These are phyloP conservation scores for Hypsizygus marmoreus DNA, from an alignment of 768 basidiomycete genomes.

Conservation along the genomic window DNA sequence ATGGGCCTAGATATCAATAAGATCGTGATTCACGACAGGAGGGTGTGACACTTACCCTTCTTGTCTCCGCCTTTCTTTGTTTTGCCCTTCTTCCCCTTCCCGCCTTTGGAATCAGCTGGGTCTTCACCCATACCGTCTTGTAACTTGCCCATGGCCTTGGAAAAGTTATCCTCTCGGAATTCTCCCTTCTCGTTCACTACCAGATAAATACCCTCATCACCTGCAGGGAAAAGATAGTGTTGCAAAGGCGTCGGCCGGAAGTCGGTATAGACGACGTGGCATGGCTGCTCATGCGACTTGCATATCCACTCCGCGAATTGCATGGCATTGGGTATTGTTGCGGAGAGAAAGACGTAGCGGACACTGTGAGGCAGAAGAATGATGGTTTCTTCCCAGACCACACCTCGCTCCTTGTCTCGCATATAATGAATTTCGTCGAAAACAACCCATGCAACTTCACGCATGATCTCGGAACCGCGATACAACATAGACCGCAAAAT, in stretches of 20 bases:
- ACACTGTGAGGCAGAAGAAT: constrained; percentile 96
- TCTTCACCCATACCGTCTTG: constrained; percentile 86
- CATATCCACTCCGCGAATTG: constrained; percentile 99
- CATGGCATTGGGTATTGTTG: constrained; percentile 99
- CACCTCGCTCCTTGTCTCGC: constrained; percentile 98
- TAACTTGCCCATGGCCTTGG: constrained; percentile 94
- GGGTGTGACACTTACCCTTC: constrained; percentile 61
- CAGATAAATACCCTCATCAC: constrained; percentile 95
- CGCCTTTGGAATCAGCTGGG: constrained; percentile 82
- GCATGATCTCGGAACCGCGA: constrained; percentile 97
- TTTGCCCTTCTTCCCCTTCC: constrained; percentile 91
- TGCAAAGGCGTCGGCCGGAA: constrained; percentile 98
- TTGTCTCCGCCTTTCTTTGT: constrained; percentile 90
- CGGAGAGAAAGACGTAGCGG: constrained; percentile 97
- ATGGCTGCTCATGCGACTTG: constrained; percentile 95
- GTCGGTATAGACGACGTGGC: constrained; percentile 99
- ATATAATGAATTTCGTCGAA: constrained; percentile 99
- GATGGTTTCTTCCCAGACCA: constrained; percentile 99
- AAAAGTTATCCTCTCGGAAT: constrained; percentile 96
- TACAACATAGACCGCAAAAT: constrained; percentile 99
- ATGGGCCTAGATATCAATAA: constrained; percentile 54
- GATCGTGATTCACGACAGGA: not conserved
- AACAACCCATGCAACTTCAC: constrained; percentile 99
- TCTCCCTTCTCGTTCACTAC: constrained; percentile 99
- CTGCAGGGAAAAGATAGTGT: constrained; percentile 96